Evolutionary conservation across 805 yeast species (phyloP).

Genomic region (Candida khao-thaluensis): DNA sequence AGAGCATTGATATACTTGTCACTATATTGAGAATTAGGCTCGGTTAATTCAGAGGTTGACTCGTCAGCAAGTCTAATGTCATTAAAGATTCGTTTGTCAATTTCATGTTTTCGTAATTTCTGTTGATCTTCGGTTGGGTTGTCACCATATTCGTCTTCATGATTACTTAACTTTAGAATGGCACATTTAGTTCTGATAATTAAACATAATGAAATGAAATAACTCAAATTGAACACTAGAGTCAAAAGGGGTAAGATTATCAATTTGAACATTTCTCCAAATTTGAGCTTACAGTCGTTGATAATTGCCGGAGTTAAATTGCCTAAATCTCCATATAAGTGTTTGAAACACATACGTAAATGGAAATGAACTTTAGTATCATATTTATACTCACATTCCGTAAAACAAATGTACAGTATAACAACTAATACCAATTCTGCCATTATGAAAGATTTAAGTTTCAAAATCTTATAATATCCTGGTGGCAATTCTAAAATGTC

Average conservation of each 20-base stretch:
- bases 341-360: conserved; percentile 1
- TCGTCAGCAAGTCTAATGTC: too few relatives aligned
- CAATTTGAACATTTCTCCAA: conserved; percentile 9
- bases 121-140: too few relatives aligned
- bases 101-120: not conserved
- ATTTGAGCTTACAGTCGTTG: not conserved
- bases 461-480: conserved; percentile 7
- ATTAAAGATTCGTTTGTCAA: too few relatives aligned
- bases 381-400: not conserved
- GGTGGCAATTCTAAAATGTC: not conserved
- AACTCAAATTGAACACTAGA: conserved; percentile 4
- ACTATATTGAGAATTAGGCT: not conserved
- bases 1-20: not conserved
- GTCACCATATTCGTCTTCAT: too few relatives aligned
- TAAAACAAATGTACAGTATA: conserved; percentile 4
- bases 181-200: conserved; percentile 11
- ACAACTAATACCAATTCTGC: conserved; percentile 3
- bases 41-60: too few relatives aligned
- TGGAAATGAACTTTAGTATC: conserved; percentile 6
- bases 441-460: conserved; percentile 1
- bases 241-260: conserved; percentile 8
- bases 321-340: conserved; percentile 4
- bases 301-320: conserved; percentile 2
- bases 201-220: not conserved
- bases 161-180: too few relatives aligned